Percentiles rank a stretch among this genome's conserved stretches.
These are phyloP conservation scores for Lipomyces kockii DNA, from an alignment of 805 yeast genomes.

Conservation along the genomic window DNA sequence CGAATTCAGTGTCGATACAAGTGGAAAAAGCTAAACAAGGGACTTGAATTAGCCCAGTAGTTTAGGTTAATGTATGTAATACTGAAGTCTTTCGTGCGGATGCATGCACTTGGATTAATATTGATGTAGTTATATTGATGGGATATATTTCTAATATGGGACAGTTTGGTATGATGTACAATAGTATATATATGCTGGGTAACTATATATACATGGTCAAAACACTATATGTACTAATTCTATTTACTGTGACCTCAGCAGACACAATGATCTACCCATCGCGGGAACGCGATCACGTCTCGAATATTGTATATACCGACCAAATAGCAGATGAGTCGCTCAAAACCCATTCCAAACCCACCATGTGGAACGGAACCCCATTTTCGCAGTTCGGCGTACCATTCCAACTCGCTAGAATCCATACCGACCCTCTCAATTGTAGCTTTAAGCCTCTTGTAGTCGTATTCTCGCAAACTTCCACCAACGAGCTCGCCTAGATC, in stretches of 20 bases:
- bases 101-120: not conserved
- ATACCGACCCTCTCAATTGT: slow-evolving; percentile 62
- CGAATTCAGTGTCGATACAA: slow-evolving; percentile 95
- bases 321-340: slow-evolving; percentile 75
- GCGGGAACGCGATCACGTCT: slow-evolving; percentile 86
- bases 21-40: slow-evolving; percentile 68
- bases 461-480: slow-evolving; percentile 88
- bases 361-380: slow-evolving; percentile 93
- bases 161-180: not conserved
- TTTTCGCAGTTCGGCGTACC: slow-evolving; percentile 78
- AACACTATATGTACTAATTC: not conserved
- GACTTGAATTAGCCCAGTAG: not conserved
- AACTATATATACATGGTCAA: not conserved
- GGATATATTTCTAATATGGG: not conserved
- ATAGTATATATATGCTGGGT: not conserved
- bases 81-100: not conserved
- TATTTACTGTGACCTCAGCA: slow-evolving; percentile 13
- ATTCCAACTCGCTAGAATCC: slow-evolving; percentile 60
- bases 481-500: slow-evolving; percentile 93
- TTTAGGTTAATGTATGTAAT: not conserved
- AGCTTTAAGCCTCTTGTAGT: slow-evolving; percentile 51
- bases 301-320: slow-evolving; percentile 77
- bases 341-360: slow-evolving; percentile 96
- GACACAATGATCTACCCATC: slow-evolving; percentile 60
- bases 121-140: not conserved